Percentiles rank a stretch among this genome's conserved stretches.
These are phyloP conservation scores for Dittrichia graveolens DNA, from an alignment of 129 eudicot genomes.

Conservation along the genomic window DNA sequence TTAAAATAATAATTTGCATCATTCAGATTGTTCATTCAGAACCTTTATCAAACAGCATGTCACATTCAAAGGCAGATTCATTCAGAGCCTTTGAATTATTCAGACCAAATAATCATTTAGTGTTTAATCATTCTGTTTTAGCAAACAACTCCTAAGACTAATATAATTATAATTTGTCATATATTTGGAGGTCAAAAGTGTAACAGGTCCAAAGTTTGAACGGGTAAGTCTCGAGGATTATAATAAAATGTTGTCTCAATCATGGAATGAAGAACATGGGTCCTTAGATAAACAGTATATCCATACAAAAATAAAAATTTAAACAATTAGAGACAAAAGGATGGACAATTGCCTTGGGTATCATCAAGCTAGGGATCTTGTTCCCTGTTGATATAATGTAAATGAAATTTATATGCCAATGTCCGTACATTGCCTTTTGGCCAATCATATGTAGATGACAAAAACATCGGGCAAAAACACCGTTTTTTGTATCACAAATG, in stretches of 20 bases:
- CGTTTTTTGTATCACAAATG: conserved; percentile 22
- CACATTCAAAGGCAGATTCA: too few species aligned
- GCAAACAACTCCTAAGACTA: too few species aligned
- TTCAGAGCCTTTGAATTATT: too few species aligned
- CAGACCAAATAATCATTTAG: too few species aligned
- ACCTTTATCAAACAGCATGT: too few species aligned
- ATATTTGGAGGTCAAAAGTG: conserved; percentile 26
- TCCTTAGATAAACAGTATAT: conserved; percentile 34
- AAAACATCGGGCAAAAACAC: conserved; percentile 22
- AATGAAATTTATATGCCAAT: conserved; percentile 15
- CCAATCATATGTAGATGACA: conserved; percentile 37
- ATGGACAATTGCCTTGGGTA: conserved; percentile 42
- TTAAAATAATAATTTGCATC: too few species aligned
- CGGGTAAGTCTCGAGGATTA: conserved; percentile 35
- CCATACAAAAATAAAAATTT: conserved; percentile 19
- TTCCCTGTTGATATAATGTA: conserved; percentile 37
- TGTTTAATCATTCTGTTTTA: too few species aligned
- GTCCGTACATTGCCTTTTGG: conserved; percentile 26
- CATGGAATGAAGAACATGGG: conserved; percentile 43
- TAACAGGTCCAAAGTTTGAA: conserved; percentile 43
- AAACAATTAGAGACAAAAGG: conserved; percentile 38
- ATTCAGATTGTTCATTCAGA: too few species aligned
- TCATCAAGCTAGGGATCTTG: conserved; percentile 45
- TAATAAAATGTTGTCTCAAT: conserved; percentile 39
- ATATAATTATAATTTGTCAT: background rate